Base-by-base conservation (phyloP, 441 rosid genomes). In the Aleurites moluccanus region DNA sequence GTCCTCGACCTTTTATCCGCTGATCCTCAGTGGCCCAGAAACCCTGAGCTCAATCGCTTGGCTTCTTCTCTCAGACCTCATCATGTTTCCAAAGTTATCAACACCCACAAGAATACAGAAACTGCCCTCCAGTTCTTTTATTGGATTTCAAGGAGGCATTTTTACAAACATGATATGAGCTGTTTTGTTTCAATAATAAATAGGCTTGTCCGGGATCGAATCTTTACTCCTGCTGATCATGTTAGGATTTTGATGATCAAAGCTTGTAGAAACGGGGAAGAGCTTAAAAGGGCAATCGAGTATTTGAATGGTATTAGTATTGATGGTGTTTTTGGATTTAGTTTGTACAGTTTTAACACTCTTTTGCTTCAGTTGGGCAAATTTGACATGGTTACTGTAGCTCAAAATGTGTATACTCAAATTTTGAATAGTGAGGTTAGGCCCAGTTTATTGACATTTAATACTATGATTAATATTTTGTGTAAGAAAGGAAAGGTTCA, bases 221-320 rank as follows among this genome's bases (percentile, higher is more conserved):
- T 67, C 27, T 79, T 85, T 27, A 79, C 62, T 75, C 83, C 84
- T 2, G 87, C 86, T 28, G 89, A 87, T 61, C 80, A 80, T 35
- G 87, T 87, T 72, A 77, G 88, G 85, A 86, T 89, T 69, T 62
- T 87, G 81, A 85, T 86, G 88, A 84, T 89, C 70, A 85, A 86
- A 74, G 80, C 86, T 80, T 83, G 85, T 77, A 66, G 86, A 73
- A 77, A 74, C 28, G 86, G 75, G 73, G 82, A 76, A 23, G 89
- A 89, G 69, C 80, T 86, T 30, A 79, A 27, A 68, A 40, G 84
- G 83, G 89, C 82, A 62, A 60, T 83, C 10, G 87, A 85, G 63
- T 87, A 71, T 76, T 75, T 87, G 81, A 77, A 81, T 44, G 82
- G 68, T 42, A 71, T 84, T 53, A 59, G 78, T 73, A 52, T 63